These are phyloP conservation scores for Penicillium nucicola DNA, from an alignment of 495 filamentous ascomycete species.

Conservation along the genomic window DNA sequence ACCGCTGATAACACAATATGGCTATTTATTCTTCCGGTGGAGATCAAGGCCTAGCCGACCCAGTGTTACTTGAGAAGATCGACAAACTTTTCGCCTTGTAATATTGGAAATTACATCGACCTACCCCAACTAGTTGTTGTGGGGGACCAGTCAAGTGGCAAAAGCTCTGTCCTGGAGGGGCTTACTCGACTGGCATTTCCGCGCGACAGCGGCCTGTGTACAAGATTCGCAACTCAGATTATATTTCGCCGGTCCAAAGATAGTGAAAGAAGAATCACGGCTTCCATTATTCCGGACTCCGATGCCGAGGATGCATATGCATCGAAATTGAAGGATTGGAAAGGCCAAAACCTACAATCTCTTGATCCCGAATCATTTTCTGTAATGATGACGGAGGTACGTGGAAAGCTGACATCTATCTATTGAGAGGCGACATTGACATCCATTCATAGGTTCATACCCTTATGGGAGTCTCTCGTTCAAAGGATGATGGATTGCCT, in stretches of 20 bases:
- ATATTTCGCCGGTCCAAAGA: constrained; percentile 38
- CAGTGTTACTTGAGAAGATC: constrained; percentile 36
- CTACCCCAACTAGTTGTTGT: constrained; percentile 43
- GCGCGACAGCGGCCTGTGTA: constrained; percentile 39
- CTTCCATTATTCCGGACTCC: constrained; percentile 24
- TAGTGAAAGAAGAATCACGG: constrained; percentile 6
- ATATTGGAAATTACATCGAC: constrained; percentile 35
- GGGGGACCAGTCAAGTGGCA: constrained; percentile 43
- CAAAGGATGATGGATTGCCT: constrained; percentile 7
- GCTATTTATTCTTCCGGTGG: too few species aligned
- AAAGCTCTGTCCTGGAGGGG: constrained; percentile 44
- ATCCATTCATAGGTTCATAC: constrained; percentile 18
- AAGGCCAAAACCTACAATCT: neutral
- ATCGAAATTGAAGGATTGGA: constrained; percentile 23
- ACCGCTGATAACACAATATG: too few species aligned
- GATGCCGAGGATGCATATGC: constrained; percentile 11
- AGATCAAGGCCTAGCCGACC: constrained; percentile 22
- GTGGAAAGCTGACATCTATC: neutral
- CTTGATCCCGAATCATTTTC: constrained; percentile 3
- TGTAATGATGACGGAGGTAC: constrained; percentile 3
- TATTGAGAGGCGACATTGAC: neutral
- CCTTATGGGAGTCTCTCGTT: constrained; percentile 27
- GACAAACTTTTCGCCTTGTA: constrained; percentile 43
- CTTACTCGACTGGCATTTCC: constrained; percentile 43
- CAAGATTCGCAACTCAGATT: constrained; percentile 47